A percentile compares a stretch with the other conserved stretches of the same genome.
Evolutionary conservation across 2,329 filamentous ascomycete genomes (phyloP).

Genomic region (Helotiales sp.): DNA sequence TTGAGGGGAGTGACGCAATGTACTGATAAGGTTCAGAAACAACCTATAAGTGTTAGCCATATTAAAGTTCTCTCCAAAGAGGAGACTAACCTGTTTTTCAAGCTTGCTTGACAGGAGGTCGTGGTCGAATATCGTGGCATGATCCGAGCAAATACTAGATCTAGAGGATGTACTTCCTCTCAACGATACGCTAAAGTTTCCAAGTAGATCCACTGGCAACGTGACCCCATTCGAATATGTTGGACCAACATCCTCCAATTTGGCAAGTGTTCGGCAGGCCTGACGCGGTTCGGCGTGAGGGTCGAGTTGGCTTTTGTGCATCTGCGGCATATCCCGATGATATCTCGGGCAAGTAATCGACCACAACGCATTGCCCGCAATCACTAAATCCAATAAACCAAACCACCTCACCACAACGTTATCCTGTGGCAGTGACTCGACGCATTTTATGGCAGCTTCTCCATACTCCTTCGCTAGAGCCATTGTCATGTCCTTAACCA

Average conservation of each 20-base stretch:
- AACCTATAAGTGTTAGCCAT: not conserved
- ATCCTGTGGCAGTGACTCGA: not conserved
- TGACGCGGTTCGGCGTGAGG: not conserved
- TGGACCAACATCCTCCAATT: no score
- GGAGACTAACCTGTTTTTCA: not conserved
- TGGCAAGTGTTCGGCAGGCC: not conserved
- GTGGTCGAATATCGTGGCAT: no score
- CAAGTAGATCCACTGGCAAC: no score
- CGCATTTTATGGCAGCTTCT: not conserved
- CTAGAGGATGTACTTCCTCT: no score
- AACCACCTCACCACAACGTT: not conserved
- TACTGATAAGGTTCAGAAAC: conserved; percentile 12
- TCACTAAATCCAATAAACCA: not conserved
- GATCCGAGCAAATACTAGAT: no score
- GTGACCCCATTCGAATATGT: no score
- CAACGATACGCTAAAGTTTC: no score
- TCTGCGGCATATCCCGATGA: not conserved
- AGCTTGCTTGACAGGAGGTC: not conserved
- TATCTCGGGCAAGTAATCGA: not conserved
- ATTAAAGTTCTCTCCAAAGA: no score
- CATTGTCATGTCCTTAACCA: not conserved
- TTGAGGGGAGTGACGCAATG: conserved; percentile 2
- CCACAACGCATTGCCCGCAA: not conserved
- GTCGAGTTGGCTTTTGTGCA: not conserved
- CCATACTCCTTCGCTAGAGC: not conserved